Evolutionary conservation across 768 basidiomycete genomes (phyloP).

Genomic region (Dictyophora rubrovolvata): DNA sequence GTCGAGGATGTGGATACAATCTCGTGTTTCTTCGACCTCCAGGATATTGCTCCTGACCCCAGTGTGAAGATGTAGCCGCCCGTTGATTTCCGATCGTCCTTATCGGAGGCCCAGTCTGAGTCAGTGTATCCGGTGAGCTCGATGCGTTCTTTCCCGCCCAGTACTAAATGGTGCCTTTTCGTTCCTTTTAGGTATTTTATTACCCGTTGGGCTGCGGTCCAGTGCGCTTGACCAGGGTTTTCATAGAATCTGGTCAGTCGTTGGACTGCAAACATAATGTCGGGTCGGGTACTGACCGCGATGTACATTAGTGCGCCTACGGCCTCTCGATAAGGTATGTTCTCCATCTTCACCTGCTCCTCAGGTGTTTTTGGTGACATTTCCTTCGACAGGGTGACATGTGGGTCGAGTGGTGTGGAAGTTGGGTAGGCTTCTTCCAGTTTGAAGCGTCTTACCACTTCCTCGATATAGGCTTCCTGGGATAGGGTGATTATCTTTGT

Average conservation of each 20-base stretch:
- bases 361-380: background rate
- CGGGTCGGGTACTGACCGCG: slow-evolving; percentile 15
- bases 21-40: slow-evolving; percentile 25
- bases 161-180: slow-evolving; percentile 1
- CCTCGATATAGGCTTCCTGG: too few relatives aligned
- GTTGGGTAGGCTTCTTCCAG: too few relatives aligned
- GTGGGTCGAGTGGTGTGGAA: too few relatives aligned
- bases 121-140: slow-evolving; percentile 12
- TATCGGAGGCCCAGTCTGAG: slow-evolving; percentile 12
- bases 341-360: too few relatives aligned
- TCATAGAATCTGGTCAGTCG: slow-evolving; percentile 23
- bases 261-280: slow-evolving; percentile 29
- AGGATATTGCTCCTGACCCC: slow-evolving; percentile 21
- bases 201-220: slow-evolving; percentile 28
- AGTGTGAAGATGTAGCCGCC: slow-evolving; percentile 13
- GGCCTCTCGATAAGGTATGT: slow-evolving; percentile 14
- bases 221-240: slow-evolving; percentile 26
- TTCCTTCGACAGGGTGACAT: background rate
- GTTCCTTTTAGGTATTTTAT: slow-evolving; percentile 31
- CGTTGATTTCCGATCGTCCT: slow-evolving; percentile 8
- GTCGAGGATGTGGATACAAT: slow-evolving; percentile 24
- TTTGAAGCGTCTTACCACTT: too few relatives aligned
- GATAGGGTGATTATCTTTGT: too few relatives aligned
- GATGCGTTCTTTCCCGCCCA: background rate
- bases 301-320: slow-evolving; percentile 27